Conservation (phyloP, 495 filamentous ascomycete genomes). For the Beverwykella pulmonaria region DNA sequence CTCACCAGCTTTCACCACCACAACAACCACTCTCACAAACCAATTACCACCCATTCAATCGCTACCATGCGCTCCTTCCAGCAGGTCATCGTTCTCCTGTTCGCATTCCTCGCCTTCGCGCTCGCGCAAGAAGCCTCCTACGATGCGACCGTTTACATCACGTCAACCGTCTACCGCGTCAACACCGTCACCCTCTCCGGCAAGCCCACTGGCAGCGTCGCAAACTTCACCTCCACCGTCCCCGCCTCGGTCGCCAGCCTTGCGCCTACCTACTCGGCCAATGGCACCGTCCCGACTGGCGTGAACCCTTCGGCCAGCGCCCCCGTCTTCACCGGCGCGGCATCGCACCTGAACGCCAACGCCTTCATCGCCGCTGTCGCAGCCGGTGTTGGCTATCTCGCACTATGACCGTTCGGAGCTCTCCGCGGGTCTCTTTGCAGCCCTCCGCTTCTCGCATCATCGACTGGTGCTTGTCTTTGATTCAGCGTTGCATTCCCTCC, state of each 20-base stretch:
- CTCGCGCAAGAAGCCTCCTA: slow-evolving; percentile 27
- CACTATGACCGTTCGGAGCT: slow-evolving; percentile 28
- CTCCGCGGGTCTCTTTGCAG: slow-evolving; percentile 9
- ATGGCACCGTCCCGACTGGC: slow-evolving; percentile 8
- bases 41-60: slow-evolving; percentile 4
- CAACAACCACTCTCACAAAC: no score
- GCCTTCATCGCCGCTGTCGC: slow-evolving; percentile 29
- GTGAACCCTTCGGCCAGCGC: neutral
- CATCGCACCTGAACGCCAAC: slow-evolving; percentile 31
- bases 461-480: slow-evolving; percentile 27
- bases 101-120: slow-evolving; percentile 30
- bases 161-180: slow-evolving; percentile 36
- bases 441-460: slow-evolving; percentile 29
- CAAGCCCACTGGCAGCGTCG: slow-evolving; percentile 17
- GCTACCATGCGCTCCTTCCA: slow-evolving; percentile 30
- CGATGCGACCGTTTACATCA: slow-evolving; percentile 35
- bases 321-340: slow-evolving; percentile 28
- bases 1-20: no score
- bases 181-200: slow-evolving; percentile 34
- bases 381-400: slow-evolving; percentile 28
- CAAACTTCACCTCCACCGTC: slow-evolving; percentile 29
- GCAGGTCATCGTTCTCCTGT: slow-evolving; percentile 29
- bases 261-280: slow-evolving; percentile 3
- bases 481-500: slow-evolving; percentile 3
- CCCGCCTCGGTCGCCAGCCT: slow-evolving; percentile 2